These are phyloP conservation scores for Anthracocystis setariae DNA, from an alignment of 1,284 basidiomycete genomes.

Conservation along the genomic window DNA sequence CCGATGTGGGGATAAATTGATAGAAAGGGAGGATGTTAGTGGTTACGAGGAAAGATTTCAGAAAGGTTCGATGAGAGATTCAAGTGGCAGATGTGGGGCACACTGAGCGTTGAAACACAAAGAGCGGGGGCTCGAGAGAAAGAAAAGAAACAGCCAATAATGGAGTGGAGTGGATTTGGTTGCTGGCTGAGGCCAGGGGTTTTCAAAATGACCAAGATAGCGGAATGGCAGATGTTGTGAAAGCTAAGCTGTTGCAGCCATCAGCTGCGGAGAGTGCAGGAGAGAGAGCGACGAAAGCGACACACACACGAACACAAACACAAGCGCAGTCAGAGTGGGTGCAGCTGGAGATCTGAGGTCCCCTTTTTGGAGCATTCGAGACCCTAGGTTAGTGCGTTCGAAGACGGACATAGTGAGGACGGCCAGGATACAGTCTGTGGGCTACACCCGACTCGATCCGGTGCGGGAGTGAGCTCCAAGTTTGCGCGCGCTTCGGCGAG, in stretches of 20 bases:
- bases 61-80: not conserved
- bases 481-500: not conserved
- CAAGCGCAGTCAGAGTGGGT: not conserved
- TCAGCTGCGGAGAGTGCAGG: not conserved
- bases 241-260: slow-evolving; percentile 8
- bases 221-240: slow-evolving; percentile 6
- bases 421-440: not conserved
- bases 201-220: slow-evolving; percentile 14
- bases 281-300: not conserved
- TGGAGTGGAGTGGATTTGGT: slow-evolving; percentile 19
- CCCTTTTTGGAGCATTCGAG: not conserved
- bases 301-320: not conserved
- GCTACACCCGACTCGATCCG: slow-evolving; percentile 34
- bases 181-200: slow-evolving; percentile 23
- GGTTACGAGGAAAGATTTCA: slow-evolving; percentile 2
- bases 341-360: too few species aligned
- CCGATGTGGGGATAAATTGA: not conserved
- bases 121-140: not conserved
- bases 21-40: not conserved
- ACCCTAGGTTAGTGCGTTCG: slow-evolving; percentile 2
- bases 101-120: not conserved
- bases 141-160: slow-evolving; percentile 12
- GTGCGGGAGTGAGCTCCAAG: slow-evolving; percentile 5
- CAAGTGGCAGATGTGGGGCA: slow-evolving; percentile 13
- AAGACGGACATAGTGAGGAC: slow-evolving; percentile 17